Percentiles rank a stretch among this genome's conserved stretches.
Evolutionary conservation across 2,329 filamentous ascomycete species (phyloP).

Genomic region (Colletotrichum filicis): DNA sequence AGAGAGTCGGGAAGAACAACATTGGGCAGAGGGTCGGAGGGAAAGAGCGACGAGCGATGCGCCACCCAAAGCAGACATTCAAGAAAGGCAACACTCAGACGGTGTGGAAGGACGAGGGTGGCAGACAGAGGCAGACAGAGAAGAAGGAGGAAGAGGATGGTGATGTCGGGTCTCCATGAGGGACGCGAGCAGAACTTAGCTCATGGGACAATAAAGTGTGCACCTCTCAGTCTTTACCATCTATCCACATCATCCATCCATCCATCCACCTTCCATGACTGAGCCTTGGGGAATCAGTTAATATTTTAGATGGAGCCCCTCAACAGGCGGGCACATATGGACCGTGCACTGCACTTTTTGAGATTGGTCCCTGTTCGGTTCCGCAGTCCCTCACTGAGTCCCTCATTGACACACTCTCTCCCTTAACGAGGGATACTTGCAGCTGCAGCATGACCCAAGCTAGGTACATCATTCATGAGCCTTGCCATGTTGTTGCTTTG

Average conservation of each 20-base stretch:
- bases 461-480: neutral
- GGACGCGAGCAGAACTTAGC: slow-evolving; percentile 14
- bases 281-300: slow-evolving; percentile 25
- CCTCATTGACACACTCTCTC: neutral
- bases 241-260: too few relatives aligned
- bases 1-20: slow-evolving; percentile 29
- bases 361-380: slow-evolving; percentile 11
- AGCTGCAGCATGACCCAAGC: slow-evolving; percentile 1
- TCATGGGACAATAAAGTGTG: slow-evolving; percentile 29
- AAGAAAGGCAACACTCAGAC: slow-evolving; percentile 22
- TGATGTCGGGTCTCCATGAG: slow-evolving; percentile 27
- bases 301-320: slow-evolving; percentile 33
- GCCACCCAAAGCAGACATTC: slow-evolving; percentile 34
- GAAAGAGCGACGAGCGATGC: slow-evolving; percentile 34
- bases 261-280: too few relatives aligned
- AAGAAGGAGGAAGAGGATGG: neutral
- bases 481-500: slow-evolving; percentile 2
- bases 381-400: neutral
- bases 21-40: slow-evolving; percentile 28
- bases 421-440: slow-evolving; percentile 23
- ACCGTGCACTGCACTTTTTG: slow-evolving; percentile 7
- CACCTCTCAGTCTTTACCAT: neutral
- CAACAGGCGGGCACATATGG: slow-evolving; percentile 26
- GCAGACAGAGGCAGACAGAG: slow-evolving; percentile 2
- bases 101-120: slow-evolving; percentile 1